Base-by-base conservation (phyloP, 2,329 filamentous ascomycete genomes). In the Blastomyces gilchristii region DNA sequence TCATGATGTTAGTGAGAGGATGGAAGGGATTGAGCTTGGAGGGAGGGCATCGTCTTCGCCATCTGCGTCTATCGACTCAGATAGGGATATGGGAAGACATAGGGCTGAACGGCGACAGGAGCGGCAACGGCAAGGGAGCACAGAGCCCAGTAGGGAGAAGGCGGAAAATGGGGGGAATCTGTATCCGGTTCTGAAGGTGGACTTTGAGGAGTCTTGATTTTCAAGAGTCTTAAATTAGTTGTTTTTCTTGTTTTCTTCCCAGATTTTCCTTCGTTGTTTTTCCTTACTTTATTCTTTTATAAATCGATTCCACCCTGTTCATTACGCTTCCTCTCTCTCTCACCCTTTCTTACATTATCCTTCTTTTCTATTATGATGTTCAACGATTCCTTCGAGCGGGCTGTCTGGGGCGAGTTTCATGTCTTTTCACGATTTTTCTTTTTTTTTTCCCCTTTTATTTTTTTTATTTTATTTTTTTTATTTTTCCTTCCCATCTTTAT, bases 171-270 rank as follows among this genome's bases (percentile, higher is more conserved):
- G 59, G 14, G 64, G 61, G 12, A 66, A 58, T 43, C 50, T 71
- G 62, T 72, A 71, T 66, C 69, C 70, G 12, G 68, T 66, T 45
- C 53, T 68, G 31, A 66, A 65, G 53, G 65, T 67, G 66, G 65
- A 65, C 11, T 52, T 63, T 22, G 60, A 69, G 28, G 57, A 74
- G 66, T 16, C 49, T 52, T 52, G 49, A 52, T 31, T 52, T 52
- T 16, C 22, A 14, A 9, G 37, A 39, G 37, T 1, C 5, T 28
- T 52, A 14, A 52, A 45, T 12, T 12, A 31, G 12, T 64, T 64
- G 61, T 67, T 71, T 66, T 66, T 65, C 64, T 65, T 64, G 54
- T 62, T 59, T 62, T 31, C 59, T 22, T 67, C 66, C 58, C 3
- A 0, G n/a, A 3, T 28, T 14, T 64, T 66, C 53, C 64, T 58